Conservation (phyloP, 306 rosid species). For the Fagus crenata region DNA sequence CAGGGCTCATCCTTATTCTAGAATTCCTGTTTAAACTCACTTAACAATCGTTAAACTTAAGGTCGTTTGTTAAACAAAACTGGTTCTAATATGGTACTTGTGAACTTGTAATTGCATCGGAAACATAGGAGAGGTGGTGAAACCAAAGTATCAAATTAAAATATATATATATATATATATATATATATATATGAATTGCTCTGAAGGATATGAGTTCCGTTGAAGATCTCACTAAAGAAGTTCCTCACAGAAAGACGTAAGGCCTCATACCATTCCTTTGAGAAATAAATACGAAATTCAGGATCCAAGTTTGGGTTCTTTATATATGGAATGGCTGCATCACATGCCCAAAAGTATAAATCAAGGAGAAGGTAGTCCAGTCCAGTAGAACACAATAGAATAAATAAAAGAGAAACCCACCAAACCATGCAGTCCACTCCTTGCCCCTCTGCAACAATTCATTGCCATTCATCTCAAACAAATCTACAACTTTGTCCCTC, state of each 20-base stretch:
- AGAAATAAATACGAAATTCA: conserved; percentile 66
- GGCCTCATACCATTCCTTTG: conserved; percentile 85
- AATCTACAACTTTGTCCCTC: conserved; percentile 69
- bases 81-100: neutral
- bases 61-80: neutral
- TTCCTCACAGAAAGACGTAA: conserved; percentile 85
- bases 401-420: conserved; percentile 48
- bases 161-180: neutral
- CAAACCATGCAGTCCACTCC: conserved; percentile 92
- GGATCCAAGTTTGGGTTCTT: conserved; percentile 84
- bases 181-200: neutral
- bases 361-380: conserved; percentile 13
- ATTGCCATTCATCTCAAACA: conserved; percentile 58
- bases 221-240: conserved; percentile 87
- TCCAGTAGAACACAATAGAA: conserved; percentile 7
- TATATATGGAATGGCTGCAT: conserved; percentile 84
- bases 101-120: neutral
- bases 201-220: conserved; percentile 90
- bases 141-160: conserved; percentile 6
- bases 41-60: neutral
- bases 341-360: conserved; percentile 30
- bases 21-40: neutral
- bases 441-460: conserved; percentile 61
- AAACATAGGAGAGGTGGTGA: neutral
- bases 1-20: neutral